phyloP scores from a whole-genome alignment of 768 basidiomycete genomes.

The Holtermanniella nyarrowii region DNA sequence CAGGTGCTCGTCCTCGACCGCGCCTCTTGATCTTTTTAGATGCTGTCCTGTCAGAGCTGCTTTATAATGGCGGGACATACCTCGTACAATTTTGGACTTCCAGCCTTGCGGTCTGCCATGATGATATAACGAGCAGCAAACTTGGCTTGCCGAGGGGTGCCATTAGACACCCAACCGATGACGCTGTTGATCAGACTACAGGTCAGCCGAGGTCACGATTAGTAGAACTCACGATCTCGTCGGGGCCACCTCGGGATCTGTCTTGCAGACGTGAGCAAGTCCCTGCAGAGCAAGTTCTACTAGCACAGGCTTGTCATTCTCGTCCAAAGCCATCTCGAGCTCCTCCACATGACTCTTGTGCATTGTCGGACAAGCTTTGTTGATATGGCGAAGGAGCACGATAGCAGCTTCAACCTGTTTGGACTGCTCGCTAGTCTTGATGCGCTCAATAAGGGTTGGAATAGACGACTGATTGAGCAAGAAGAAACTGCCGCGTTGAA shows the following conservation, averaged over 20 bases:
- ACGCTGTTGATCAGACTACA: slow-evolving; percentile 47
- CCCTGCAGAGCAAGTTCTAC: slow-evolving; percentile 66
- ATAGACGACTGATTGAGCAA: slow-evolving; percentile 78
- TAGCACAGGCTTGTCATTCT: slow-evolving; percentile 47
- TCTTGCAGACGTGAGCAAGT: slow-evolving; percentile 56
- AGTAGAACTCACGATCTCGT: slow-evolving; percentile 56
- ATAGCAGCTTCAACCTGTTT: slow-evolving; percentile 14
- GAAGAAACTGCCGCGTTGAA: slow-evolving; percentile 60
- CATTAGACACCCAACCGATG: slow-evolving; percentile 51
- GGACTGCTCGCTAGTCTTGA: slow-evolving; percentile 31
- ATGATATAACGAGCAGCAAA: slow-evolving; percentile 70
- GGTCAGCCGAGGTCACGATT: neutral
- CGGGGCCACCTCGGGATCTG: slow-evolving; percentile 52
- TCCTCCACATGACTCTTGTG: slow-evolving; percentile 66
- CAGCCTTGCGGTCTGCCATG: too few relatives aligned
- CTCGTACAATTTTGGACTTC: slow-evolving; percentile 54
- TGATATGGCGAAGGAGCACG: slow-evolving; percentile 45
- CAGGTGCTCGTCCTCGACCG: slow-evolving; percentile 46
- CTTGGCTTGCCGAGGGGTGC: slow-evolving; percentile 62
- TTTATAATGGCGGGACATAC: slow-evolving; percentile 44
- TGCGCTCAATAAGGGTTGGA: slow-evolving; percentile 63
- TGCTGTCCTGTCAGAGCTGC: neutral
- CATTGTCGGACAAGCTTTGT: slow-evolving; percentile 65
- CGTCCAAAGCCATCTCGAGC: slow-evolving; percentile 60
- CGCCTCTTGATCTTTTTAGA: neutral